These are phyloP conservation scores for Phytophthora cajani DNA, from an alignment of 352 stramenopile species.

Conservation along the genomic window DNA sequence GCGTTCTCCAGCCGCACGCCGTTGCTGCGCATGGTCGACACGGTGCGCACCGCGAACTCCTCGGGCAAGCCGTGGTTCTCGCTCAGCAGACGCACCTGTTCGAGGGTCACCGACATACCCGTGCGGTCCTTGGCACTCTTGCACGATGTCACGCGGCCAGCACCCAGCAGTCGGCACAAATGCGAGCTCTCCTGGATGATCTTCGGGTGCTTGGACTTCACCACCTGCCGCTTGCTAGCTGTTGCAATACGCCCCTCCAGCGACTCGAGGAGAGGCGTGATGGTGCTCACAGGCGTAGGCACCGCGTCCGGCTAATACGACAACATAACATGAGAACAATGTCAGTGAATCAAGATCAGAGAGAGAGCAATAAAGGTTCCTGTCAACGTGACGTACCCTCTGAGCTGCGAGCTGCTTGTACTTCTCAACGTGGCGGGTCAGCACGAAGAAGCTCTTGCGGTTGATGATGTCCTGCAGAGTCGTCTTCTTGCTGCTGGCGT, in stretches of 20 bases:
- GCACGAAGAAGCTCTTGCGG: conserved; percentile 66
- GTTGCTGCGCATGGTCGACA: conserved; percentile 83
- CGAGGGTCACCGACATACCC: conserved; percentile 95
- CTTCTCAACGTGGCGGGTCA: conserved; percentile 67
- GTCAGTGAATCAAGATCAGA: conserved; percentile 15
- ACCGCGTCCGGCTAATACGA: conserved; percentile 48
- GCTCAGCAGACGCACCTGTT: conserved; percentile 80
- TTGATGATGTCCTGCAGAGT: conserved; percentile 81
- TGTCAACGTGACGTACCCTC: conserved; percentile 25
- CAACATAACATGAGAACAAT: conserved; percentile 10
- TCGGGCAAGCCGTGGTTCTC: conserved; percentile 66
- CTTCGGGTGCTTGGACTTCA: conserved; percentile 81
- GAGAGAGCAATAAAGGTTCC: neutral
- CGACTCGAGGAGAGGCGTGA: conserved; percentile 50
- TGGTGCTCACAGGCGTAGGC: conserved; percentile 48
- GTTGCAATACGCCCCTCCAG: conserved; percentile 60
- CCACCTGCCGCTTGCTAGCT: conserved; percentile 66
- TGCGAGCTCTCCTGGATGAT: conserved; percentile 76
- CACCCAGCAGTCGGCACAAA: conserved; percentile 85
- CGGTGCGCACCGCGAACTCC: conserved; percentile 64
- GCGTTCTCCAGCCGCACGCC: conserved; percentile 73
- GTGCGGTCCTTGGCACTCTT: conserved; percentile 97
- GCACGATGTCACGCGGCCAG: conserved; percentile 93
- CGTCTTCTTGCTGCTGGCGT: conserved; percentile 69
- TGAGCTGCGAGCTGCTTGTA: conserved; percentile 60